Evolutionary conservation across 129 eudicot genomes (phyloP).

Genomic region (Cynara cardunculus): DNA sequence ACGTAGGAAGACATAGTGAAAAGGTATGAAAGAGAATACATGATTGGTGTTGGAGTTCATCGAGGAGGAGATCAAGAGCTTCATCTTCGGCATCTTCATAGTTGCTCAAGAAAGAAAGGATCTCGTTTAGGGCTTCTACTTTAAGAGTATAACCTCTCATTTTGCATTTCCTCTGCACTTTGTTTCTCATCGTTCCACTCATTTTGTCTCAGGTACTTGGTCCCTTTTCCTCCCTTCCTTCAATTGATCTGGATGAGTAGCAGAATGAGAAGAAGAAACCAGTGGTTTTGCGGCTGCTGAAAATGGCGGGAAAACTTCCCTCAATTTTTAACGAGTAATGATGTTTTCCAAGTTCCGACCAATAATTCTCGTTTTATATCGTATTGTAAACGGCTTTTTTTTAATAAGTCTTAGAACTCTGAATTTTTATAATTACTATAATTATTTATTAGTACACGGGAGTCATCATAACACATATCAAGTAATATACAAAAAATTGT

Average conservation of each 20-base stretch:
- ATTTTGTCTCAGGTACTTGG: constrained; percentile 23
- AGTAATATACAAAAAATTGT: too few species aligned
- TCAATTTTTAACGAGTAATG: not conserved
- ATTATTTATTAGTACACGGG: too few species aligned
- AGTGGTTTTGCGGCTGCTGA: not conserved
- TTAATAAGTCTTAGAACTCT: too few species aligned
- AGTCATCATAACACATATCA: too few species aligned
- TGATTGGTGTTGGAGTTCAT: constrained; percentile 57
- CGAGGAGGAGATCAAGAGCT: constrained; percentile 72
- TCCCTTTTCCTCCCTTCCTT: constrained; percentile 11
- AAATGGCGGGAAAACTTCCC: constrained; percentile 28
- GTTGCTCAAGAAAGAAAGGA: constrained; percentile 51
- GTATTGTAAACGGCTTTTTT: too few species aligned
- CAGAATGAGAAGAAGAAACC: not conserved
- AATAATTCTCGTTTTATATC: too few species aligned
- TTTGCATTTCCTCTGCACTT: constrained; percentile 71
- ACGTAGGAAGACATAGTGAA: not conserved
- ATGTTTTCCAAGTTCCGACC: not conserved
- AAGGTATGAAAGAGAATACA: constrained; percentile 19
- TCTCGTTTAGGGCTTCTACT: constrained; percentile 65
- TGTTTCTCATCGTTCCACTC: constrained; percentile 45
- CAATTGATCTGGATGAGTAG: not conserved
- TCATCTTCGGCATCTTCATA: constrained; percentile 54
- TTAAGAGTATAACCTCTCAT: constrained; percentile 67
- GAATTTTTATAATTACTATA: too few species aligned